These are phyloP conservation scores for Chaetomiaceae sp. DNA, from an alignment of 2,329 filamentous ascomycete genomes.

Conservation along the genomic window DNA sequence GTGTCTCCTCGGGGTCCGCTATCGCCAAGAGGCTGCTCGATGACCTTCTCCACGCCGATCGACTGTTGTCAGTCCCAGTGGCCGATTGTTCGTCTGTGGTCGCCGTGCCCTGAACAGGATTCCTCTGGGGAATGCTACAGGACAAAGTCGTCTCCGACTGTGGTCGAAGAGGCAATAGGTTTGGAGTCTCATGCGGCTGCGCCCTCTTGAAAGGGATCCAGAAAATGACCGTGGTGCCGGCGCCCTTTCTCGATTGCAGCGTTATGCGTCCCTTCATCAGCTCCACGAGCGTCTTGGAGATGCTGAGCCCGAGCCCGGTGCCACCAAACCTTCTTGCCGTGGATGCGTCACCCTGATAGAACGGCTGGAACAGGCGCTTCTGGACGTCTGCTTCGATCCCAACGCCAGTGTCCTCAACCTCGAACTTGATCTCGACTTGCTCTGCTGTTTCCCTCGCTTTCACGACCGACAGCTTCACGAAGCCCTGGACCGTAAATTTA, in stretches of 20 bases:
- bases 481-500: slow-evolving; percentile 66
- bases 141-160: not conserved
- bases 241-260: slow-evolving; percentile 59
- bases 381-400: slow-evolving; percentile 74
- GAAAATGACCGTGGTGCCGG: slow-evolving; percentile 68
- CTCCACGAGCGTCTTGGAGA: slow-evolving; percentile 73
- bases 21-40: slow-evolving; percentile 25
- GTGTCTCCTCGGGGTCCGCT: slow-evolving; percentile 35
- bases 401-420: slow-evolving; percentile 71
- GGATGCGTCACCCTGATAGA: slow-evolving; percentile 75
- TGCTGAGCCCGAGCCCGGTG: slow-evolving; percentile 70
- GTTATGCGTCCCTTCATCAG: slow-evolving; percentile 73
- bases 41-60: slow-evolving; percentile 29
- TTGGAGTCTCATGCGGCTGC: slow-evolving; percentile 35
- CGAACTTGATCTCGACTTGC: slow-evolving; percentile 61
- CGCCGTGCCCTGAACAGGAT: not conserved
- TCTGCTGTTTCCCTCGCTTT: slow-evolving; percentile 60
- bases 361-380: slow-evolving; percentile 69
- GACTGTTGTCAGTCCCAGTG: slow-evolving; percentile 24
- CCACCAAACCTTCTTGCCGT: slow-evolving; percentile 74
- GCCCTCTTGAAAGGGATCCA: slow-evolving; percentile 72
- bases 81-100: not conserved
- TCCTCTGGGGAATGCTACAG: not conserved
- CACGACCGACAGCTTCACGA: slow-evolving; percentile 59
- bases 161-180: not conserved